phyloP scores from a whole-genome alignment of 2,329 filamentous ascomycete genomes.

The Ceratocystiopsis sp. region DNA sequence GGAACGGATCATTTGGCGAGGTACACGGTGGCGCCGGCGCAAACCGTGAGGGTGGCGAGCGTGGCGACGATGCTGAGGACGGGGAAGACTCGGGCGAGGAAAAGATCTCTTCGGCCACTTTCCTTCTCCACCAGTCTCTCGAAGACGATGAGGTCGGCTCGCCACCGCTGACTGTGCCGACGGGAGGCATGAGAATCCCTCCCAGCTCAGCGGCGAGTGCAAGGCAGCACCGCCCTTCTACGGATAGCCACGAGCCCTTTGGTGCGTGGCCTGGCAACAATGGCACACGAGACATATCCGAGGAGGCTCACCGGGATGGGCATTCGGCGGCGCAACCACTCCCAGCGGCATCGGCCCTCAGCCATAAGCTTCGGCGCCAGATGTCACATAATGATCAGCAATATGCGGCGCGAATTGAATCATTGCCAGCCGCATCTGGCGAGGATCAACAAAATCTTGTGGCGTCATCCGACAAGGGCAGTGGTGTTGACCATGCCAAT shows the following conservation, averaged over 20 bases:
- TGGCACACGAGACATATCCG: no score
- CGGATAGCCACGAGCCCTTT: conserved; percentile 12
- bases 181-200: neutral
- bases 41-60: neutral
- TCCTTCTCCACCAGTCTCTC: conserved; percentile 55
- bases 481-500: neutral
- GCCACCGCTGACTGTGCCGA: neutral
- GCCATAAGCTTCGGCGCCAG: conserved; percentile 2
- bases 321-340: no score
- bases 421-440: neutral
- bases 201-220: conserved; percentile 4
- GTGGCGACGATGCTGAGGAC: conserved; percentile 18
- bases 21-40: neutral
- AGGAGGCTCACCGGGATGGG: no score
- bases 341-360: no score
- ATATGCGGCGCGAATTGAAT: conserved; percentile 5
- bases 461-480: conserved; percentile 16
- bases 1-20: no score
- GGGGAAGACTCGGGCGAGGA: conserved; percentile 56
- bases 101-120: conserved; percentile 75
- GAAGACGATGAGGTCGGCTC: conserved; percentile 24
- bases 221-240: conserved; percentile 4
- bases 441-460: neutral
- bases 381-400: conserved; percentile 6
- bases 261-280: conserved; percentile 26